These are phyloP conservation scores for Akanthomyces dipterigenus DNA, from an alignment of 2,329 filamentous ascomycete genomes.

Conservation along the genomic window DNA sequence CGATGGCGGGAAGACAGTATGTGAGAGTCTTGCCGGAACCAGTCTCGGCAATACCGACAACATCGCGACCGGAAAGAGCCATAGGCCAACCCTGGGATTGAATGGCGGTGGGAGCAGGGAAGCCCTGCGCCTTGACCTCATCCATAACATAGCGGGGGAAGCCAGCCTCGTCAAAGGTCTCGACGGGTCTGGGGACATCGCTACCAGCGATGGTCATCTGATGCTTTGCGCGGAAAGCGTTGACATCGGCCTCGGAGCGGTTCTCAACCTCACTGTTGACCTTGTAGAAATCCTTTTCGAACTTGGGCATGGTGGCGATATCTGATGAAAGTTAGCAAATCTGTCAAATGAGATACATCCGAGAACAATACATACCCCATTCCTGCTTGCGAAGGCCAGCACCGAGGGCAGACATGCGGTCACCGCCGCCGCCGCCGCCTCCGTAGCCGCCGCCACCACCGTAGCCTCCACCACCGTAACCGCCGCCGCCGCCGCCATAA, in stretches of 20 bases:
- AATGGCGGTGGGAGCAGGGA: slow-evolving; percentile 87
- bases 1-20: slow-evolving; percentile 95
- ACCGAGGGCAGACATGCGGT: slow-evolving; percentile 90
- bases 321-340: slow-evolving; percentile 47
- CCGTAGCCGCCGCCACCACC: slow-evolving; percentile 26
- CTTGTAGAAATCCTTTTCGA: slow-evolving; percentile 99
- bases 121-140: slow-evolving; percentile 97
- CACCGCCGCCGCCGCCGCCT: slow-evolving; percentile 62
- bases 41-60: slow-evolving; percentile 98
- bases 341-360: slow-evolving; percentile 20
- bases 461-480: too few relatives aligned
- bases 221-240: slow-evolving; percentile 79
- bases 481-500: slow-evolving; percentile 29
- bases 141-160: slow-evolving; percentile 97
- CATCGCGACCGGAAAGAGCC: slow-evolving; percentile 95
- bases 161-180: slow-evolving; percentile 95
- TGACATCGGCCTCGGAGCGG: slow-evolving; percentile 73
- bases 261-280: slow-evolving; percentile 73
- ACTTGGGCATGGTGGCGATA: slow-evolving; percentile 74
- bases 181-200: slow-evolving; percentile 86
- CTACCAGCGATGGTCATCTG: slow-evolving; percentile 75
- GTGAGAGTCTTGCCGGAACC: slow-evolving; percentile 98
- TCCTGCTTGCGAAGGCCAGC: slow-evolving; percentile 78
- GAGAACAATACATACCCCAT: slow-evolving; percentile 61
- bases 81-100: slow-evolving; percentile 99